phyloP scores from a whole-genome alignment of 306 rosid genomes.

The Cucumis sativus region DNA sequence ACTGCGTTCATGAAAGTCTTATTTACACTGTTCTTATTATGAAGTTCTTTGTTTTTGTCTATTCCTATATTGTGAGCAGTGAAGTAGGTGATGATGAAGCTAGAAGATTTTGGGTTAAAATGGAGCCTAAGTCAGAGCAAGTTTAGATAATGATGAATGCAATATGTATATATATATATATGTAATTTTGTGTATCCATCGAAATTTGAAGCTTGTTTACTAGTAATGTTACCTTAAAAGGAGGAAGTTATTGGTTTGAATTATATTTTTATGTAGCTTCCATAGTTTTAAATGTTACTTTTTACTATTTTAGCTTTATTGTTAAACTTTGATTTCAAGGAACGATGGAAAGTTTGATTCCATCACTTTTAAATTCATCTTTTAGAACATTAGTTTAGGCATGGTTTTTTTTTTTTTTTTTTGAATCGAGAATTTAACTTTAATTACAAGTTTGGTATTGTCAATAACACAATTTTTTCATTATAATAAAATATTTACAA shows the following conservation, averaged over 20 bases:
- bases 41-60: conserved; percentile 6
- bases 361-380: too few relatives aligned
- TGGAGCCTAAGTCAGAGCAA: conserved; percentile 28
- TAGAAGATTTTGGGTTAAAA: conserved; percentile 44
- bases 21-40: background rate
- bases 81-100: conserved; percentile 75
- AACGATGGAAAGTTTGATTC: too few relatives aligned
- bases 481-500: too few relatives aligned
- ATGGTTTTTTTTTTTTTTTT: too few relatives aligned
- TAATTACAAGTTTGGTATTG: too few relatives aligned
- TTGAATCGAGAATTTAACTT: too few relatives aligned
- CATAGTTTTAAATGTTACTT: background rate
- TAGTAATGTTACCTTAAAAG: background rate
- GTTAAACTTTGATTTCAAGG: too few relatives aligned
- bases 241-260: background rate
- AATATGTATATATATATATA: background rate
- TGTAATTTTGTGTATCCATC: background rate
- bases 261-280: background rate
- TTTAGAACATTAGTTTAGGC: too few relatives aligned
- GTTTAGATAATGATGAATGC: background rate
- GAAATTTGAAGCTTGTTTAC: background rate
- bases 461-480: too few relatives aligned
- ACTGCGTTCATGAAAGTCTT: background rate
- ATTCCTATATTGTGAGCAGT: conserved; percentile 31
- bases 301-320: background rate